Conservation (phyloP, 805 yeast species). For the Debaryomyces prosopidis region DNA sequence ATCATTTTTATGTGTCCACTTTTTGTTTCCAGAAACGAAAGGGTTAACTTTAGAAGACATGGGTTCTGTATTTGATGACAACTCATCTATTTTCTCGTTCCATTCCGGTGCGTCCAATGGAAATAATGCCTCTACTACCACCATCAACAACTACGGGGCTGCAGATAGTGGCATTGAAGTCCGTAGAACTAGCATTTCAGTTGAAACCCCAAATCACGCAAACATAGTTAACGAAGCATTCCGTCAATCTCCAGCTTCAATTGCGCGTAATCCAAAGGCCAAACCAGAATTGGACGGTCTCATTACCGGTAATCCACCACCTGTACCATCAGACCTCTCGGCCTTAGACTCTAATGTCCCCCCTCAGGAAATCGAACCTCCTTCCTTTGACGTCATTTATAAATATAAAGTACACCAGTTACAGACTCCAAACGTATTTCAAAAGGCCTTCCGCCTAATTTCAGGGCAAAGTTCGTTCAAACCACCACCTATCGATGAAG, state of each 20-base stretch:
- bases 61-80: conserved; percentile 84
- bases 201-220: conserved; percentile 4
- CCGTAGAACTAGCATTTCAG: conserved; percentile 18
- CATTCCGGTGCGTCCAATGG: conserved; percentile 28
- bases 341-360: conserved; percentile 17
- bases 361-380: conserved; percentile 38
- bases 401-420: conserved; percentile 22
- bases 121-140: conserved; percentile 1
- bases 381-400: conserved; percentile 26
- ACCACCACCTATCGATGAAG: neutral
- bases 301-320: conserved; percentile 26
- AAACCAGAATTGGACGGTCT: conserved; percentile 33
- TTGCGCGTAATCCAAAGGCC: conserved; percentile 42
- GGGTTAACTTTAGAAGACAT: conserved; percentile 88
- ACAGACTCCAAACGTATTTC: conserved; percentile 9
- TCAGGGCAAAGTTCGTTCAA: neutral
- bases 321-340: conserved; percentile 23
- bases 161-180: conserved; percentile 12
- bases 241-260: conserved; percentile 40
- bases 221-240: conserved; percentile 14
- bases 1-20: conserved; percentile 71
- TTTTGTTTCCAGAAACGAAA: conserved; percentile 84
- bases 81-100: conserved; percentile 41
- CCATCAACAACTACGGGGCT: conserved; percentile 12
- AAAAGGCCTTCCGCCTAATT: neutral